These are phyloP conservation scores for Nepenthes alata DNA, from an alignment of 179 eudicot genomes.

Conservation along the genomic window DNA sequence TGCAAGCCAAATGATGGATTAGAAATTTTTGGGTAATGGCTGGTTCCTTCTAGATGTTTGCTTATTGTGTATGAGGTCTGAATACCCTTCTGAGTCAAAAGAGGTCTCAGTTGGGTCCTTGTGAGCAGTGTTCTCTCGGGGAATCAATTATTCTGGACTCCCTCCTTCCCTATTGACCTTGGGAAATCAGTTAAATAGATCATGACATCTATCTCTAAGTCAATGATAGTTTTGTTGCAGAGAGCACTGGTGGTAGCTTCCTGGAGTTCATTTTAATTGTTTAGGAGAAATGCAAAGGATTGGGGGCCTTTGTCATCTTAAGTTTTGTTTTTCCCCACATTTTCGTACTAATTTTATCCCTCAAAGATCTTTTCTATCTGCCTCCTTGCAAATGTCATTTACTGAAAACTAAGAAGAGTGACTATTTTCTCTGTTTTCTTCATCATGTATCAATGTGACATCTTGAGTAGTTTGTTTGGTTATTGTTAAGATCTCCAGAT, in stretches of 20 bases:
- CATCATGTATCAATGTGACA: too few relatives aligned
- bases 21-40: constrained; percentile 56
- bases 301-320: constrained; percentile 62
- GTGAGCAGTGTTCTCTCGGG: not conserved
- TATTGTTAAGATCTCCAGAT: too few relatives aligned
- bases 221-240: constrained; percentile 71
- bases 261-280: constrained; percentile 71
- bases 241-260: constrained; percentile 80
- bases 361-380: too few relatives aligned
- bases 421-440: too few relatives aligned
- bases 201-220: not conserved
- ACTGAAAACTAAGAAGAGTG: too few relatives aligned
- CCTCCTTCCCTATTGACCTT: not conserved
- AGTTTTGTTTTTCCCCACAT: not conserved
- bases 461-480: too few relatives aligned
- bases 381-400: too few relatives aligned
- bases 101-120: constrained; percentile 6
- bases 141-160: not conserved
- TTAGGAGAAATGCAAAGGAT: constrained; percentile 91
- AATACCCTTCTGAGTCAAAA: constrained; percentile 10
- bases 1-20: constrained; percentile 66
- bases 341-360: not conserved
- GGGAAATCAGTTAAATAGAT: not conserved
- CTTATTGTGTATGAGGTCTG: not conserved
- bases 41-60: constrained; percentile 7